phyloP scores from a whole-genome alignment of 257 asterid species.

The Solanum phureja region DNA sequence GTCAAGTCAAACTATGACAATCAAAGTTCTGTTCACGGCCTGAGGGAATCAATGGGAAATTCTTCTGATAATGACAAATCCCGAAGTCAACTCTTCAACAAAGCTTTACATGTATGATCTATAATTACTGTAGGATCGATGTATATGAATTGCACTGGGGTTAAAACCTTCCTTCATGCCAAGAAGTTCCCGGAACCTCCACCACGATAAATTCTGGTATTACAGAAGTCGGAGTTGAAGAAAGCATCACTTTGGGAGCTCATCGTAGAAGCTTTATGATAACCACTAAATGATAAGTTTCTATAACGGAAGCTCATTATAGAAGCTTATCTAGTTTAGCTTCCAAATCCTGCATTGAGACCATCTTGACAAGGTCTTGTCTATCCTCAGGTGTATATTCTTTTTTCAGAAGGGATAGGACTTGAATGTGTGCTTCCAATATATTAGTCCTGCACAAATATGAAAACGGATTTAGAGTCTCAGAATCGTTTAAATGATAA shows the following conservation, averaged over 20 bases:
- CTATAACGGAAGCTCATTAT: constrained; percentile 3
- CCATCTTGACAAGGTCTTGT: constrained; percentile 39
- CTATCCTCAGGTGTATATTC: constrained; percentile 74
- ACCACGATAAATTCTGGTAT: not conserved
- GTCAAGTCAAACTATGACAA: not conserved
- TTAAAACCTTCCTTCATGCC: not conserved
- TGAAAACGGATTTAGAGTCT: not conserved
- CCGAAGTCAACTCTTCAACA: not conserved
- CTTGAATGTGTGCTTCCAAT: constrained; percentile 82
- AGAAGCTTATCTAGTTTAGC: constrained; percentile 67
- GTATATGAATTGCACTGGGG: not conserved
- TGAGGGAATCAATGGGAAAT: not conserved
- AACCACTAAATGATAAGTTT: not conserved
- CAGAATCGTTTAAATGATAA: not conserved
- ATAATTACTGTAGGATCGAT: not conserved
- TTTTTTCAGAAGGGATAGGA: constrained; percentile 58
- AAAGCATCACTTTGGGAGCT: not conserved
- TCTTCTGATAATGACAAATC: not conserved
- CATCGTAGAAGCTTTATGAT: not conserved
- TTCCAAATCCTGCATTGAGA: constrained; percentile 57
- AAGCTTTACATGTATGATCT: not conserved
- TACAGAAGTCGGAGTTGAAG: not conserved
- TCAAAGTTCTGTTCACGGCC: not conserved
- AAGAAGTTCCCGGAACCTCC: not conserved
- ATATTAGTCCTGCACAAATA: constrained; percentile 69